Conservation (phyloP, 805 yeast species). For the Torulaspora quercuum region DNA sequence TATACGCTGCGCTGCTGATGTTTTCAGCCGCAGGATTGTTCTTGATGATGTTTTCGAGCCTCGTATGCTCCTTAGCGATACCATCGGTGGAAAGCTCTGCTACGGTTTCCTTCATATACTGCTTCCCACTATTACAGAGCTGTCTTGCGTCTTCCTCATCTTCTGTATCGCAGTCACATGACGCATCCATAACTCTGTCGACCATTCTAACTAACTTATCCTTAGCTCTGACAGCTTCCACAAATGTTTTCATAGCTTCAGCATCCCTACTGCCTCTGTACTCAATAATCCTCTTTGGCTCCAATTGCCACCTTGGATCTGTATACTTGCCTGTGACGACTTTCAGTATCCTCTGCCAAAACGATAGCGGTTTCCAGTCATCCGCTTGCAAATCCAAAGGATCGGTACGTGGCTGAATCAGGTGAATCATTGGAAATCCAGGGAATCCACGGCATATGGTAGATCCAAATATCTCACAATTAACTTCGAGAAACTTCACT, state of each 20-base stretch:
- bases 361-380: constrained; percentile 4
- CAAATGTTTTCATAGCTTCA: constrained; percentile 48
- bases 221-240: constrained; percentile 36
- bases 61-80: constrained; percentile 31
- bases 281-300: constrained; percentile 45
- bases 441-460: constrained; percentile 35
- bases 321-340: constrained; percentile 7
- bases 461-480: constrained; percentile 35
- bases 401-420: constrained; percentile 49
- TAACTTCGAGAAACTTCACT: constrained; percentile 32
- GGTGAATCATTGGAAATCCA: constrained; percentile 63
- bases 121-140: constrained; percentile 21
- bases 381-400: constrained; percentile 9
- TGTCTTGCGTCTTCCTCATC: constrained; percentile 1
- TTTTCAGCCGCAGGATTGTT: constrained; percentile 22
- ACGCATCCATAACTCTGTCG: constrained; percentile 38
- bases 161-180: constrained; percentile 12
- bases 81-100: constrained; percentile 39
- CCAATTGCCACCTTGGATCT: constrained; percentile 25
- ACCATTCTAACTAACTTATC: constrained; percentile 15
- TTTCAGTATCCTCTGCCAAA: constrained; percentile 15
- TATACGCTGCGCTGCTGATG: constrained; percentile 26
- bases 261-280: constrained; percentile 53
- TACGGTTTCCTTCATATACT: constrained; percentile 10
- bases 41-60: constrained; percentile 26